Percentiles rank a stretch among this genome's conserved stretches.
phyloP scores from a whole-genome alignment of 2,329 filamentous ascomycete species.

The Sclerotinia borealis region DNA sequence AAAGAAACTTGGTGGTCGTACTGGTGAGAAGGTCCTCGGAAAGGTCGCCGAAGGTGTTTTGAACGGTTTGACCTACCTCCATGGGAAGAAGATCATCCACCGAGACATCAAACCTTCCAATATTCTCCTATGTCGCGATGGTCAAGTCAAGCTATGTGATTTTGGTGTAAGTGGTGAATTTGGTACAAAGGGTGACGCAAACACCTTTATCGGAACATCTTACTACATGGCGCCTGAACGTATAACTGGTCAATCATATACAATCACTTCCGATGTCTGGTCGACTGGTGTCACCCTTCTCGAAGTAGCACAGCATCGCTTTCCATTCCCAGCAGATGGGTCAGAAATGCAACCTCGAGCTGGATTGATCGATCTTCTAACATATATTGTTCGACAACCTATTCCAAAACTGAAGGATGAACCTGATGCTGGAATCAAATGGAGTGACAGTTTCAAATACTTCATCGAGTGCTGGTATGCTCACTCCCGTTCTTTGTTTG shows the following conservation, averaged over 20 bases:
- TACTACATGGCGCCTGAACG: constrained; percentile 99
- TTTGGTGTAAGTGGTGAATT: constrained; percentile 98
- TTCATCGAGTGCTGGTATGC: constrained; percentile 99
- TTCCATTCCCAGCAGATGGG: constrained; percentile 95
- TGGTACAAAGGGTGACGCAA: constrained; percentile 95
- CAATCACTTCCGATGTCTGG: constrained; percentile 98
- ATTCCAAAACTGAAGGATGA: constrained; percentile 97
- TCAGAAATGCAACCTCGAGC: constrained; percentile 92
- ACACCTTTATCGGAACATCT: constrained; percentile 97
- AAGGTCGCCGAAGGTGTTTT: constrained; percentile 95
- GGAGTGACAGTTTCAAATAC: constrained; percentile 98
- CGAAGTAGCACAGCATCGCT: constrained; percentile 98
- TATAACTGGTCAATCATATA: constrained; percentile 96
- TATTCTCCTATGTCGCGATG: constrained; percentile 85
- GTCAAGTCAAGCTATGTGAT: constrained; percentile 95
- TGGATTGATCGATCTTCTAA: constrained; percentile 88
- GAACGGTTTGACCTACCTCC: constrained; percentile 88
- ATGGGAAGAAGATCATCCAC: constrained; percentile 95
- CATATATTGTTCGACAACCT: constrained; percentile 93
- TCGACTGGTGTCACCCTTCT: constrained; percentile 92
- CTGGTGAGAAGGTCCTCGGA: constrained; percentile 93
- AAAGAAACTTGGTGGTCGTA: constrained; percentile 87
- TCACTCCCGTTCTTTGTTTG: constrained; percentile 10
- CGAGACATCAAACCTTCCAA: constrained; percentile 98
- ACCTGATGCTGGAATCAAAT: constrained; percentile 79